Evolutionary conservation across 2,329 filamentous ascomycete genomes (phyloP).

Genomic region (Rhytidhysteron rufulum): DNA sequence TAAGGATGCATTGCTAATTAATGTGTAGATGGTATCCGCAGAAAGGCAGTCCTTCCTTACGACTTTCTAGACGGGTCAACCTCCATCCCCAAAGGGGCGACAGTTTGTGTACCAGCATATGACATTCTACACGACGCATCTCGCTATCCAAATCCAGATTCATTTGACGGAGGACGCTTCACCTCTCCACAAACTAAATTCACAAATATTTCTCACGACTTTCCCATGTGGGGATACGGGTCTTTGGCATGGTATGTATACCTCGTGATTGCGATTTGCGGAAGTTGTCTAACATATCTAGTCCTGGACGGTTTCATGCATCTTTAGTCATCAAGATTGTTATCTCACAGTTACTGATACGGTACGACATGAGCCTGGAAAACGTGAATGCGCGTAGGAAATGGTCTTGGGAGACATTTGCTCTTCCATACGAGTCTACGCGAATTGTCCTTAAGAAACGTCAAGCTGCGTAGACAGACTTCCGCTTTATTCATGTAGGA

Average conservation of each 20-base stretch:
- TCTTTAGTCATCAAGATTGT: constrained; percentile 11
- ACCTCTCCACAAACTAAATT: constrained; percentile 6
- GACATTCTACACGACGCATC: constrained; percentile 12
- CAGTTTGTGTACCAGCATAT: constrained; percentile 13
- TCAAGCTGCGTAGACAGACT: no score
- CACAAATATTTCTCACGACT: constrained; percentile 9
- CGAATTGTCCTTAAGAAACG: constrained; percentile 6
- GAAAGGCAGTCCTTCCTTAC: constrained; percentile 13
- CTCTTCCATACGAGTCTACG: constrained; percentile 12
- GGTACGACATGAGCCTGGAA: constrained; percentile 9
- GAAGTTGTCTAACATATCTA: not conserved
- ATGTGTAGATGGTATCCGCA: constrained; percentile 9
- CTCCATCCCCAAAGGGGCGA: constrained; percentile 6
- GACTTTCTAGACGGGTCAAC: constrained; percentile 7
- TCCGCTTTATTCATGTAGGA: no score
- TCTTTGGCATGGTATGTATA: constrained; percentile 10
- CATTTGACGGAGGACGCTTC: constrained; percentile 9
- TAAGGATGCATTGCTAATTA: not conserved
- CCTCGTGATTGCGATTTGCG: not conserved
- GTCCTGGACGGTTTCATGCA: constrained; percentile 4
- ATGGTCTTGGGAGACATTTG: constrained; percentile 14
- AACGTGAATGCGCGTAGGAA: constrained; percentile 8
- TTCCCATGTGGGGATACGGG: constrained; percentile 12
- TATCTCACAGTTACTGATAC: constrained; percentile 7
- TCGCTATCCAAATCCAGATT: constrained; percentile 8